Evolutionary conservation across 2,329 filamentous ascomycete genomes (phyloP).

Genomic region (Arthroderma sp.): DNA sequence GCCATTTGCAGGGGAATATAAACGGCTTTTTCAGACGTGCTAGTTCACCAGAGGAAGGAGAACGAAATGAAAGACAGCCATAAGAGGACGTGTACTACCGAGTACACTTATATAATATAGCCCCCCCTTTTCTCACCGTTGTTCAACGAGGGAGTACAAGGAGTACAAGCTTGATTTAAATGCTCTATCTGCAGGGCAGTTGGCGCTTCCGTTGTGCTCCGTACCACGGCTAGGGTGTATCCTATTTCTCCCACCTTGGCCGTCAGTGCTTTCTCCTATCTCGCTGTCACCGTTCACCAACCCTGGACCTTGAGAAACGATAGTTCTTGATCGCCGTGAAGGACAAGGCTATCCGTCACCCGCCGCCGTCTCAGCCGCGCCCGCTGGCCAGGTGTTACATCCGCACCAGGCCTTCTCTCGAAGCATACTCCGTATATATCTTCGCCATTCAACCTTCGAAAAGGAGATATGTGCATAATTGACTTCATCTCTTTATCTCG

Average conservation of each 20-base stretch:
- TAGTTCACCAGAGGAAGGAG: neutral
- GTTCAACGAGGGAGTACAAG: neutral
- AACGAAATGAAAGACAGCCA: neutral
- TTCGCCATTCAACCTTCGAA: neutral
- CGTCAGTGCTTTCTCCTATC: neutral
- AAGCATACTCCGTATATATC: neutral
- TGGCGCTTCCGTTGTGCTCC: neutral
- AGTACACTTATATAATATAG: neutral
- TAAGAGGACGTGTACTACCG: neutral
- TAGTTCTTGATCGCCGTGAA: neutral
- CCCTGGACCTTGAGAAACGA: neutral
- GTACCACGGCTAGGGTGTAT: neutral
- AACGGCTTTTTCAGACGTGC: neutral
- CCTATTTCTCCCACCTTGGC: neutral
- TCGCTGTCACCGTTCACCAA: neutral
- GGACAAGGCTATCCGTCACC: neutral
- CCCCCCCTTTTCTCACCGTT: neutral
- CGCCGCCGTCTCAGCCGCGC: neutral
- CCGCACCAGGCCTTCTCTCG: neutral
- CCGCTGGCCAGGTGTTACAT: neutral
- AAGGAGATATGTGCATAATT: too few species aligned
- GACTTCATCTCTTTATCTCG: neutral
- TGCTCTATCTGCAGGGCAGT: neutral
- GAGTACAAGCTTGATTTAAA: neutral
- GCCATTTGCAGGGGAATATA: neutral